Evolutionary conservation across 371 early-diverging fungal genomes (phyloP), one percentile per base, ranked within the genome.

Genomic region (Circinella minor): DNA sequence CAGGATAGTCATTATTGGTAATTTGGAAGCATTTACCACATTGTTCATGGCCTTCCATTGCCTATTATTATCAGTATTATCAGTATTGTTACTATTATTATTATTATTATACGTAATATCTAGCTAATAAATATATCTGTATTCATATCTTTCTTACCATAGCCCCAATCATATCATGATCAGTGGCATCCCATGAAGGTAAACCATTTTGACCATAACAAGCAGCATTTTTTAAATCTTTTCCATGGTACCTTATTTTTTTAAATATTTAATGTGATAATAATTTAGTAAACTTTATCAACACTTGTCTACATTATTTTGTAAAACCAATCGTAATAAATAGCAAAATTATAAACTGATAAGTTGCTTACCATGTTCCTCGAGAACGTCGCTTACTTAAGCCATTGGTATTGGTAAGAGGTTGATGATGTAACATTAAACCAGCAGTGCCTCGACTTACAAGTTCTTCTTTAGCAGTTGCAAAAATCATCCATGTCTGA

Each of bases 21-120:
- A 84, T 77, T 71, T 80, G 74, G 75, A 82, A 74, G 65, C 85
- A 84, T 67, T 82, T 82, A 74, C 81, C 80, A 66, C 85, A 84
- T 55, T 77, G 63, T 69, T 82, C 85, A 54, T 79, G 79, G 15
- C 70, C 69, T 47, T 78, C 65, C 84, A 84, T 84, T 37, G 84
- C 82, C 82, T 82, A 59, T 51, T 27, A 27, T 27, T 27, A 27
- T 27, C 27, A 27, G 0, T 2, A 27, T 27, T 27, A 27, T 27
- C 2, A 27, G 0, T 27, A 27, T 27, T 2, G 2, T 27, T 27
- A 27, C 2, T 27, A 27, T 27, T 27, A 27, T 27, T 27, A 27
- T 27, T 2, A 27, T 27, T 27, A 27, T 51, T 15, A n/a, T 51
- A 13, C 2, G 15, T 14, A n/a, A 51, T 14, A 51, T 17, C 0